These are phyloP conservation scores for Exophiala aquamarina DNA, from an alignment of 2,329 filamentous ascomycete genomes.

Conservation along the genomic window DNA sequence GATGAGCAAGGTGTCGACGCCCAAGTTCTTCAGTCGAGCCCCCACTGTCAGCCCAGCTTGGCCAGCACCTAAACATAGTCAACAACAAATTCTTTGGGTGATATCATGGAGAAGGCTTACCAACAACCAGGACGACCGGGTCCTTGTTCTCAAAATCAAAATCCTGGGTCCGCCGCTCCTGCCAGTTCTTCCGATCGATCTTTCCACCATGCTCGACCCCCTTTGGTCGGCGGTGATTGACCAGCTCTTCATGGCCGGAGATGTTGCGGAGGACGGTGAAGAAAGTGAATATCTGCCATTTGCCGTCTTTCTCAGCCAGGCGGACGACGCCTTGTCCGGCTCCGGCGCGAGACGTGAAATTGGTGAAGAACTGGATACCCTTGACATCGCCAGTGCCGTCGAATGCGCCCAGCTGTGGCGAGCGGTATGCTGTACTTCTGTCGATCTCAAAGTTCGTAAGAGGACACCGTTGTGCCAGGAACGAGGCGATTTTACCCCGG, in stretches of 20 bases:
- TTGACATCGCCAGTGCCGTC: conserved; percentile 51
- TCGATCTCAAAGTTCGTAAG: conserved; percentile 50
- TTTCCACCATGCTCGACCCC: conserved; percentile 59
- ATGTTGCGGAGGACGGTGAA: conserved; percentile 61
- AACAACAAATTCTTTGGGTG: neutral
- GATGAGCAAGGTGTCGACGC: conserved; percentile 57
- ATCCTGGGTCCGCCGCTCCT: conserved; percentile 52
- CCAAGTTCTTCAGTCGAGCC: conserved; percentile 60
- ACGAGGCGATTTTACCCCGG: conserved; percentile 38
- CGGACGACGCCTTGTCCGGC: conserved; percentile 57
- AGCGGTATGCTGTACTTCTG: conserved; percentile 42
- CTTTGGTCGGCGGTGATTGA: conserved; percentile 48
- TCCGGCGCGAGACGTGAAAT: conserved; percentile 55
- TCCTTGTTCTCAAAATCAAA: conserved; percentile 51
- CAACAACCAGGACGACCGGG: conserved; percentile 62
- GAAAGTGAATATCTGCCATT: conserved; percentile 65
- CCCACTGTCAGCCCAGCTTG: conserved; percentile 60
- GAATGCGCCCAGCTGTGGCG: conserved; percentile 48
- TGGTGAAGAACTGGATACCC: conserved; percentile 59
- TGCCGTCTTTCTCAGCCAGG: conserved; percentile 43
- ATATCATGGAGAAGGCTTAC: conserved; percentile 39
- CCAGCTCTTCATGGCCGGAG: conserved; percentile 53
- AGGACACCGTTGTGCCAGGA: conserved; percentile 40
- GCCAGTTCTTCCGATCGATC: conserved; percentile 59
- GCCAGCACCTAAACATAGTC: conserved; percentile 50